phyloP scores from a whole-genome alignment of 148 eudicot species.

The Chenopodium formosanum region DNA sequence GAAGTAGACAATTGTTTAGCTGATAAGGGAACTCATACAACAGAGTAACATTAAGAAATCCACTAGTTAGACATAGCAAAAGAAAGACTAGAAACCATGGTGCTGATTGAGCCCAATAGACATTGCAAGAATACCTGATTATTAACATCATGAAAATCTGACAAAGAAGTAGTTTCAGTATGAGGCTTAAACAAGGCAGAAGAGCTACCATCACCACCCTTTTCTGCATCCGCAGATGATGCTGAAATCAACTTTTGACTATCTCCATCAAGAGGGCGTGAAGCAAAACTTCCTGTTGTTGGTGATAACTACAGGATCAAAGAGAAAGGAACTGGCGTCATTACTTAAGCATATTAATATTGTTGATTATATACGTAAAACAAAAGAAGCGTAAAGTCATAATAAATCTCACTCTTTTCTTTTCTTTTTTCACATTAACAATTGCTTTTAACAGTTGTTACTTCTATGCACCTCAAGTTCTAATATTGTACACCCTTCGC shows the following conservation, averaged over 20 bases:
- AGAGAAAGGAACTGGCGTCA: background rate
- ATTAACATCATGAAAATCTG: conserved; percentile 25
- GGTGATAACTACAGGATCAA: conserved; percentile 46
- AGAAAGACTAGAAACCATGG: background rate
- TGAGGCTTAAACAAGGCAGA: conserved; percentile 31
- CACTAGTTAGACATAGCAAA: background rate
- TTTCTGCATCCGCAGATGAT: conserved; percentile 30
- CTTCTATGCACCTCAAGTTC: too few relatives aligned
- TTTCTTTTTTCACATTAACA: too few relatives aligned
- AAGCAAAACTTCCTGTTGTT: conserved; percentile 54
- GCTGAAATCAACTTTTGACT: conserved; percentile 32
- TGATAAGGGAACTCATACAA: background rate
- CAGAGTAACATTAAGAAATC: background rate
- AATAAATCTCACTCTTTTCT: too few relatives aligned
- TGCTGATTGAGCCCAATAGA: background rate
- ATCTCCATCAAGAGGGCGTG: conserved; percentile 31
- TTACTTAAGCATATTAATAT: background rate
- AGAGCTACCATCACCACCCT: conserved; percentile 31
- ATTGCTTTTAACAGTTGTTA: background rate
- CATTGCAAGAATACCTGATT: conserved; percentile 32
- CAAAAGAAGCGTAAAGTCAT: background rate
- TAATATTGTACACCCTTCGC: too few relatives aligned
- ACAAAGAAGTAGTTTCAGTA: conserved; percentile 22
- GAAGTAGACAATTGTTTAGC: too few relatives aligned
- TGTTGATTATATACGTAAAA: background rate